Base-by-base conservation (phyloP, 345 rosid species). In the Leavenworthia alabamica region DNA sequence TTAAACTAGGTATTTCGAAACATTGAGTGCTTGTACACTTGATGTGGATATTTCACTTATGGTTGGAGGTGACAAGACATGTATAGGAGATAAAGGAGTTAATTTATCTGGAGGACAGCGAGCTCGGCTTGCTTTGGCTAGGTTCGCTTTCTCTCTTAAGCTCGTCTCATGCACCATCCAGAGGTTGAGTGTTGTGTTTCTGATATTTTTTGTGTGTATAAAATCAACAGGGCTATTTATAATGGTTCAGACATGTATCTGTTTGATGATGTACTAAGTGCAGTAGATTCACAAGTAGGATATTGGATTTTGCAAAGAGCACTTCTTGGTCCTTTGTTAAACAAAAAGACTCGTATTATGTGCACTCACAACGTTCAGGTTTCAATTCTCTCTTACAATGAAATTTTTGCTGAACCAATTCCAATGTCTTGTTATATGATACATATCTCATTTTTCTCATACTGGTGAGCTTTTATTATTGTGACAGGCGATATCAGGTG, bases 51-150 rank as follows among this genome's bases (percentile, higher is more conserved):
- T 86, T 70, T 88, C 96, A 39, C 64, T 66, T 42, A 88, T 88
- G 96, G 82, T 70, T 56, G 90, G 95, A 77, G 84, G 83, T 43
- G 98, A 91, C 75, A 74, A 82, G 90, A 80, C 95, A 60, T 67
- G 72, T 70, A 81, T 88, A 67, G 96, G 95, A 49, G 90, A 86
- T 60, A 88, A 88, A 79, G 98, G 96, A 65, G 62, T 72, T n/a
- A 88, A 88, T 78, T 80, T 91, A 75, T 91, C 98, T 13, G 96
- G 98, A 52, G 98, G 98, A 58, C 96, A 91, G 75, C 83, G 86
- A 78, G 90, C 96, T 72, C 92, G 98, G 16, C 88, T 91, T 78
- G 96, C 95, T 58, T 75, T 88, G 66, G 95, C 98, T 46, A 88
- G 96, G 98, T 91, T 74, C 51, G 32, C 50, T 56, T 20, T 49